Evolutionary conservation across 1,284 basidiomycete species (phyloP).

Genomic region (Sporisorium reilianum): DNA sequence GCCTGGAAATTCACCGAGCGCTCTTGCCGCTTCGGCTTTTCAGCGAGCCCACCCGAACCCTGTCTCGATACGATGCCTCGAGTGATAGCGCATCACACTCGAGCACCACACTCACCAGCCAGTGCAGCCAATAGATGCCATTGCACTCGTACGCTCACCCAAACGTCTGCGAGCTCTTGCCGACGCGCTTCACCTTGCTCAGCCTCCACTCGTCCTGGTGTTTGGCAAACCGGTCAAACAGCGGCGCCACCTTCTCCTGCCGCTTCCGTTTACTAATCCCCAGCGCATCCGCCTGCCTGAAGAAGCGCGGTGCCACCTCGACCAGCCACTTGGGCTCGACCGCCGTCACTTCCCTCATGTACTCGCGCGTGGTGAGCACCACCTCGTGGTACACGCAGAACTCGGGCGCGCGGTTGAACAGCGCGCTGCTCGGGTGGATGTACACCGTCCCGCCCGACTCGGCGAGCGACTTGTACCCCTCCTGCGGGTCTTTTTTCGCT

Average conservation of each 20-base stretch:
- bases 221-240: conserved; percentile 72
- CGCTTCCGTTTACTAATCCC: conserved; percentile 97
- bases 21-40: neutral
- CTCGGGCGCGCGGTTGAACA: conserved; percentile 92
- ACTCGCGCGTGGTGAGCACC: conserved; percentile 81
- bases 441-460: conserved; percentile 88
- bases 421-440: conserved; percentile 94
- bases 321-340: conserved; percentile 99
- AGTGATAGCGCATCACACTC: too few species aligned
- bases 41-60: too few species aligned
- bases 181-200: conserved; percentile 48
- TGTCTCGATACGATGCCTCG: too few species aligned
- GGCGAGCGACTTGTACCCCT: conserved; percentile 90
- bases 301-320: conserved; percentile 97
- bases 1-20: neutral
- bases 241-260: conserved; percentile 95
- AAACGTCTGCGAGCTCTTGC: conserved; percentile 55
- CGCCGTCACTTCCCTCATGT: conserved; percentile 92
- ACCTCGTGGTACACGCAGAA: conserved; percentile 81
- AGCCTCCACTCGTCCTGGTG: conserved; percentile 59
- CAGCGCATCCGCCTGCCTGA: conserved; percentile 93
- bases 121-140: neutral
- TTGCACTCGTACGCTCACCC: too few species aligned
- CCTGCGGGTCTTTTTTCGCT: conserved; percentile 78
- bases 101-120: neutral